Evolutionary conservation across 345 rosid genomes (phyloP), one percentile per base, ranked within the genome.

Genomic region (Hypericum androsaemum): DNA sequence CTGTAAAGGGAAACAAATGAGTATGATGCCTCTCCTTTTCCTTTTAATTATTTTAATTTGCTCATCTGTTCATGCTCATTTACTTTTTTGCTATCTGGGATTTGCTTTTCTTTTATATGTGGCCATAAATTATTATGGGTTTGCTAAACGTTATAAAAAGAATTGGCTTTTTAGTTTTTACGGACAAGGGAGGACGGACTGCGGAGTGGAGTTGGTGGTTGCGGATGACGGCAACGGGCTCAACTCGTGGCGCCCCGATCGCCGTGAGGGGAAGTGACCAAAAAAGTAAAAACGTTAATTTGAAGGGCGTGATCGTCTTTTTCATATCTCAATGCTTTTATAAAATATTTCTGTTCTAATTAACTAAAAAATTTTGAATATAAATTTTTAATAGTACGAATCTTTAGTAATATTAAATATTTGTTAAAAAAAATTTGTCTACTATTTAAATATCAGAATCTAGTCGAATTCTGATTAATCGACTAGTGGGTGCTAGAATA

Each of bases 171-270:
- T 22, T 22, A n/a, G n/a, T n/a, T n/a, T n/a, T n/a, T n/a, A n/a
- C n/a, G 48, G 8, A 12, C 5, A 39, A 44, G 3, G 22, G 47
- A 10, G 0, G 38, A 16, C 10, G 50, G 7, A 14, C 8, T 39
- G 2, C n/a, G 40, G 14, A 42, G 57, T 6, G 72, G 58, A 10
- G 14, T 28, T 32, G 59, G 54, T 42, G 73, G 14, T 28, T 32
- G 61, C 52, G 41, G 73, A 61, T 65, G 84, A 71, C 69, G 88
- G 71, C 74, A 58, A 66, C 17, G 61, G 66, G 32, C 32, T 22
- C 32, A 22, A 22, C 70, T 71, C 89, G 95, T 83, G 94, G 76
- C 62, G 65, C 80, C 80, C 86, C 75, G 86, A 65, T 57, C 16
- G 60, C 63, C 59, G 83, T 67, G 82, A 44, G 38, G 37, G 32